Evolutionary conservation across 164 flowering plant species (phyloP).

Genomic region (Malania oleifera): DNA sequence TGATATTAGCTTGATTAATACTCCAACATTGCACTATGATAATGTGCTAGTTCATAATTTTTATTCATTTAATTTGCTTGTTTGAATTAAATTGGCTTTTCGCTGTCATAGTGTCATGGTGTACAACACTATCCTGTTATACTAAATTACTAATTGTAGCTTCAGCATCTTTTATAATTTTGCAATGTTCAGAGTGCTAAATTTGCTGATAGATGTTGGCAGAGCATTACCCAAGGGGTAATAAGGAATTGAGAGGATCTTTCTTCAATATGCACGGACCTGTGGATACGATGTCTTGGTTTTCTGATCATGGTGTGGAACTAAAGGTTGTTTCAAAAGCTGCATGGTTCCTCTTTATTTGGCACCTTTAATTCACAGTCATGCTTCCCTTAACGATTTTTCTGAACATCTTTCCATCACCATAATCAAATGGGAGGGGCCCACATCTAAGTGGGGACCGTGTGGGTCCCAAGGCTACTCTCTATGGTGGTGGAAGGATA

Average conservation of each 20-base stretch:
- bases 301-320: slow-evolving; percentile 73
- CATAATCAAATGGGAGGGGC: too few relatives aligned
- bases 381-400: too few relatives aligned
- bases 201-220: slow-evolving; percentile 55
- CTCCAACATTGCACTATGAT: too few relatives aligned
- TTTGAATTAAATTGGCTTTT: background rate
- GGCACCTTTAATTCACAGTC: background rate
- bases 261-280: slow-evolving; percentile 85
- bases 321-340: slow-evolving; percentile 55
- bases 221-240: slow-evolving; percentile 85
- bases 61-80: too few relatives aligned
- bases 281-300: slow-evolving; percentile 92
- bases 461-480: too few relatives aligned
- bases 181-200: slow-evolving; percentile 9
- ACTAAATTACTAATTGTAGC: background rate
- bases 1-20: too few relatives aligned
- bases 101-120: background rate
- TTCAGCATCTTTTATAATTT: background rate
- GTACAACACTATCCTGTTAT: background rate
- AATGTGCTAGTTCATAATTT: too few relatives aligned
- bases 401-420: too few relatives aligned
- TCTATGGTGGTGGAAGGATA: background rate
- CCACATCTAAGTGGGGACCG: too few relatives aligned
- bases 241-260: slow-evolving; percentile 78
- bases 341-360: slow-evolving; percentile 1